Conservation (phyloP, 257 asterid genomes). For the Fraxinus americana region DNA sequence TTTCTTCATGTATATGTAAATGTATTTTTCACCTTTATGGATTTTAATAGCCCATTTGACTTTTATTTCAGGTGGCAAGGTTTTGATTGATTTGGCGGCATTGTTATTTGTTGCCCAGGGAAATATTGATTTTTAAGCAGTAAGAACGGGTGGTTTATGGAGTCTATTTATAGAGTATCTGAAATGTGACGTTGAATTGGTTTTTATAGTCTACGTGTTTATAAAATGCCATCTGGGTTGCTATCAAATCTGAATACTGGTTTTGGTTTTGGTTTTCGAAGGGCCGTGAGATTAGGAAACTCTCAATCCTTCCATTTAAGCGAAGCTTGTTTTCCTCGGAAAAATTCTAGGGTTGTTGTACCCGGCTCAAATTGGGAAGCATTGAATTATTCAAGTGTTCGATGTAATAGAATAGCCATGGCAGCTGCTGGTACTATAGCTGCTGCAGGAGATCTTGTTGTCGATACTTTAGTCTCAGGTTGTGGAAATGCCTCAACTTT, state of each 20-base stretch:
- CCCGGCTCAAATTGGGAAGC: conserved; percentile 17
- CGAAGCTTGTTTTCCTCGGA: conserved; percentile 31
- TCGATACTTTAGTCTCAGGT: conserved; percentile 47
- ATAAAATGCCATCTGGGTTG: conserved; percentile 56
- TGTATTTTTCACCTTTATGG: background rate
- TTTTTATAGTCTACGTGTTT: conserved; percentile 11
- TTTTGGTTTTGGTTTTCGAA: conserved; percentile 41
- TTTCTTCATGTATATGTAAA: background rate
- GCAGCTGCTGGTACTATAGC: conserved; percentile 54
- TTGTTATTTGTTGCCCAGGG: background rate
- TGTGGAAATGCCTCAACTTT: conserved; percentile 51
- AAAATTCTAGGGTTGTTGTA: conserved; percentile 1
- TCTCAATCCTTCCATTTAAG: conserved; percentile 29
- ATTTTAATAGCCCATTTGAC: background rate
- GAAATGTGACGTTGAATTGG: conserved; percentile 24
- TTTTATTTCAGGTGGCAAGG: conserved; percentile 22
- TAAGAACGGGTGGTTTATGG: conserved; percentile 1
- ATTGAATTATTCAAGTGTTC: conserved; percentile 13
- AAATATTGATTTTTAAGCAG: background rate
- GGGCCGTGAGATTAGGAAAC: conserved; percentile 43
- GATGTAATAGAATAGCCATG: conserved; percentile 34
- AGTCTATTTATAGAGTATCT: conserved; percentile 10
- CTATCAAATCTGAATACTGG: conserved; percentile 48
- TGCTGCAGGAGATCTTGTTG: conserved; percentile 57
- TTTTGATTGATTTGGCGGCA: conserved; percentile 12